phyloP scores from a whole-genome alignment of 2,329 filamentous ascomycete genomes.

The Cadophora sp. region DNA sequence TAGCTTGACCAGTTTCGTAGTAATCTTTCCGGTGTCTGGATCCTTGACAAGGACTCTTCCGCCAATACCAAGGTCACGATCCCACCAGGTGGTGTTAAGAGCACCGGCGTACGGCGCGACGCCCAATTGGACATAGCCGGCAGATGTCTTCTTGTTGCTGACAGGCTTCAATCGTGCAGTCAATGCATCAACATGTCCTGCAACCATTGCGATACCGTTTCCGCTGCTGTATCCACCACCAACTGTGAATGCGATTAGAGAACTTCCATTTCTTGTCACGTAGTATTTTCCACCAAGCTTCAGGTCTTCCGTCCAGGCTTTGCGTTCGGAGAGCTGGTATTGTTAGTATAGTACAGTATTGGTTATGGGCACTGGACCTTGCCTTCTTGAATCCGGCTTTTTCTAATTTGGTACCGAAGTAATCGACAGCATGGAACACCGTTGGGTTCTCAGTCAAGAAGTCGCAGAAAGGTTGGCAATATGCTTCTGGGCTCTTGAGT shows the following conservation, averaged over 20 bases:
- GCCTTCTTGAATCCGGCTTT: constrained; percentile 77
- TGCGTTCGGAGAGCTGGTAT: constrained; percentile 73
- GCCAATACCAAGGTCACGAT: constrained; percentile 89
- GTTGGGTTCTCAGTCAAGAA: constrained; percentile 93
- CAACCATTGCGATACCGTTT: constrained; percentile 87
- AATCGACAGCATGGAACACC: constrained; percentile 86
- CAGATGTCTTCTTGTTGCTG: constrained; percentile 81
- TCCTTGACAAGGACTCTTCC: constrained; percentile 88
- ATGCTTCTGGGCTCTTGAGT: constrained; percentile 60
- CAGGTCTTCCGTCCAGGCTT: constrained; percentile 76
- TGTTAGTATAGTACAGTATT: constrained; percentile 34
- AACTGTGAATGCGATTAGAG: constrained; percentile 84
- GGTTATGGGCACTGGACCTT: constrained; percentile 29
- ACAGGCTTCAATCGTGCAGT: constrained; percentile 92
- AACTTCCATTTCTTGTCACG: constrained; percentile 82
- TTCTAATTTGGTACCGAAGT: constrained; percentile 76
- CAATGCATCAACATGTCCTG: constrained; percentile 90
- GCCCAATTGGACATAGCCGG: constrained; percentile 87
- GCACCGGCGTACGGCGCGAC: constrained; percentile 93
- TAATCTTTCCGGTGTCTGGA: constrained; percentile 73
- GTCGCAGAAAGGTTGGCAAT: constrained; percentile 83
- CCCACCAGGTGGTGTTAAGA: constrained; percentile 94
- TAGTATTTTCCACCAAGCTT: constrained; percentile 88
- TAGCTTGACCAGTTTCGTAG: constrained; percentile 83
- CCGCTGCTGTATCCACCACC: constrained; percentile 82